phyloP scores from a whole-genome alignment of 768 basidiomycete species.

The Mycena venus region DNA sequence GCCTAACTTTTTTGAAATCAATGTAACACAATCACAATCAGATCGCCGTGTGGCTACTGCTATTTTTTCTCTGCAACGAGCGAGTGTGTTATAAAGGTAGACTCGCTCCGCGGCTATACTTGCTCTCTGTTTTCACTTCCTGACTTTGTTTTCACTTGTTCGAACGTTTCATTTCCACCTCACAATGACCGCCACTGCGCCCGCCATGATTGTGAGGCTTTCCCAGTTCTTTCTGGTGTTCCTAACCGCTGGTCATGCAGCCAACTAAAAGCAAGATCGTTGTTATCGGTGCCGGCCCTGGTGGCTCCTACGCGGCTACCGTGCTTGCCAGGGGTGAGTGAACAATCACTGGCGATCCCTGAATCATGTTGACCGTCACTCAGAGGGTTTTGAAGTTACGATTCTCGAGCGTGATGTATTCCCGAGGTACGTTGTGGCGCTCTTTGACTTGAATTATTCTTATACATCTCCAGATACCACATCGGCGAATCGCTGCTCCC shows the following conservation, averaged over 20 bases:
- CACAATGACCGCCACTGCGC: not conserved
- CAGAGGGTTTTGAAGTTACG: conserved; percentile 41
- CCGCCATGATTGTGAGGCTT: not conserved
- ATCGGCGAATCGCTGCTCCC: conserved; percentile 35
- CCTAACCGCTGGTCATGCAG: not conserved
- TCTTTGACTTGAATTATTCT: not conserved
- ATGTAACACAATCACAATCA: no score
- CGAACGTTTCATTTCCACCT: not conserved
- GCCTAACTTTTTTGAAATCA: no score
- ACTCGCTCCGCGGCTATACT: no score
- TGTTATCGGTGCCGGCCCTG: conserved; percentile 38
- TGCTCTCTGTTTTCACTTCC: no score
- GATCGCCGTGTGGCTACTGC: no score
- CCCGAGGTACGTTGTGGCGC: conserved; percentile 24
- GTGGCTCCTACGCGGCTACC: conserved; percentile 42
- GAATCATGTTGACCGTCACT: not conserved
- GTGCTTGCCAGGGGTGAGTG: conserved; percentile 35
- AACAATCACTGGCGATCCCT: not conserved
- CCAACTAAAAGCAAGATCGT: not conserved
- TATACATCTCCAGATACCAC: conserved; percentile 27
- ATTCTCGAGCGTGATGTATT: conserved; percentile 39
- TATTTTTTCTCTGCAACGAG: no score
- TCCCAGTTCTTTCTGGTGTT: not conserved
- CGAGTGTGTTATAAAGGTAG: no score
- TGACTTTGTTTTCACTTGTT: not conserved